These are phyloP conservation scores for Lepiota venenata DNA, from an alignment of 768 basidiomycete species.

Conservation along the genomic window DNA sequence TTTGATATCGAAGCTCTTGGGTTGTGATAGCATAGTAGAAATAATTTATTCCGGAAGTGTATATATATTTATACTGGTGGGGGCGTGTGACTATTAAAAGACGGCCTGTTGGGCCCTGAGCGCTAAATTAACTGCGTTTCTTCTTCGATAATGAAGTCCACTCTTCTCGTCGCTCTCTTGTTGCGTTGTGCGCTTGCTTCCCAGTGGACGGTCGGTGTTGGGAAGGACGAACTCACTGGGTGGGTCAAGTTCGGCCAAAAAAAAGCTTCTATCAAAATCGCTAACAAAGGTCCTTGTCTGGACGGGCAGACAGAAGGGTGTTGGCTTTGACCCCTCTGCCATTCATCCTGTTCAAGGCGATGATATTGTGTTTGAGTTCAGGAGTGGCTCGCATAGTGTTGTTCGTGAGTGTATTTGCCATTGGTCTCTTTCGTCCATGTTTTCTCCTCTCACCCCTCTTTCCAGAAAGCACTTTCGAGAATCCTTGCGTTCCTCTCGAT, in stretches of 20 bases:
- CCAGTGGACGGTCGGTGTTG: conserved; percentile 34
- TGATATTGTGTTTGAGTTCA: conserved; percentile 33
- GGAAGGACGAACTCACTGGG: conserved; percentile 41
- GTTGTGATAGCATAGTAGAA: not conserved
- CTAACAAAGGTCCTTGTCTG: no score
- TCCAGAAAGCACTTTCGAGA: conserved; percentile 33
- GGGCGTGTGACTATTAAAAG: no score
- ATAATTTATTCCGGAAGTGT: no score
- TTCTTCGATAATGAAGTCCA: conserved; percentile 3
- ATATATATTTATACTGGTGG: no score
- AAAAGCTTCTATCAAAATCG: not conserved
- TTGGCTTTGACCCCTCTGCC: conserved; percentile 39
- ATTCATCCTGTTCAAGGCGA: conserved; percentile 33
- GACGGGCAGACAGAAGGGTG: conserved; percentile 31
- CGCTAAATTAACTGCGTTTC: no score
- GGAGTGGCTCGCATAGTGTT: conserved; percentile 35
- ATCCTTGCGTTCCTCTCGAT: conserved; percentile 29
- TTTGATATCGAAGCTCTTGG: conserved; percentile 48
- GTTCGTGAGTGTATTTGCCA: conserved; percentile 27
- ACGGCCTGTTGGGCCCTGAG: not conserved
- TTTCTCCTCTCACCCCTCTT: not conserved
- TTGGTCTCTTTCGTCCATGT: no score
- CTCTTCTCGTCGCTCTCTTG: conserved; percentile 13
- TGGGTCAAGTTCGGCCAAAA: conserved; percentile 12
- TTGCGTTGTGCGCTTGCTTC: conserved; percentile 25